Base-by-base conservation (phyloP, 2,329 filamentous ascomycete species). In the Fusarium nanum region DNA sequence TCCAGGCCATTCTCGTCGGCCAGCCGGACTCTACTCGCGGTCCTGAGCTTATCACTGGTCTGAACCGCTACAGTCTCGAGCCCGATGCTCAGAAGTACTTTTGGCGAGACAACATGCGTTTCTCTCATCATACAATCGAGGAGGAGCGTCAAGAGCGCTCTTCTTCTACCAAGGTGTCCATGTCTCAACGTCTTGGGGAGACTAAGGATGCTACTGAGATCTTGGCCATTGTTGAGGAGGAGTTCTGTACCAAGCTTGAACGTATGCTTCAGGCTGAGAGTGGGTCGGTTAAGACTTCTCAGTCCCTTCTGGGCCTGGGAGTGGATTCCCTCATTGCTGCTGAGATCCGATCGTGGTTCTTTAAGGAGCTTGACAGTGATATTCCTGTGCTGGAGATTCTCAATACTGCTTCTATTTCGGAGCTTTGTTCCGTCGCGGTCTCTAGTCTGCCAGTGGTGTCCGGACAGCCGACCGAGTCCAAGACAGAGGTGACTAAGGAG, bases 281-380 rank as follows among this genome's bases (percentile, higher is more conserved):
- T 27, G 56, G 41, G 0, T 42, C 44, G 7, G 27, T 59, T 27
- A 59, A 60, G 5, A 42, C 32, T 8, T 60, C 57, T 14, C 49
- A 62, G 28, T 37, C 44, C 4, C 46, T 56, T 1, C 22, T 50
- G 14, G 72, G 77, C 7, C 56, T 78, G 1, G 78, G 77, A 1
- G 59, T 78, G 10, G 78, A 80, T 52, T 77, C 77, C 0, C 57
- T 81, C 8, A 63, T 79, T 2, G 76, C 78, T 5, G 77, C 79
- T 1, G 75, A 76, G 78, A 81, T 83, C 2, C 80, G 85, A 3
- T 77, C 82, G 2, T 88, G 86, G 86, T 85, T 87, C 64, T 52
- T 82, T 23, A 84, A 85, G 58, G 76, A 83, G 10, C 52, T 76
- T 0, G 67, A 81, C 0, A 75, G 82, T 1, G 81, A 86, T 48